Evolutionary conservation across 176 grass and related monocot species (phyloP).

Genomic region (Dactylis glomerata): DNA sequence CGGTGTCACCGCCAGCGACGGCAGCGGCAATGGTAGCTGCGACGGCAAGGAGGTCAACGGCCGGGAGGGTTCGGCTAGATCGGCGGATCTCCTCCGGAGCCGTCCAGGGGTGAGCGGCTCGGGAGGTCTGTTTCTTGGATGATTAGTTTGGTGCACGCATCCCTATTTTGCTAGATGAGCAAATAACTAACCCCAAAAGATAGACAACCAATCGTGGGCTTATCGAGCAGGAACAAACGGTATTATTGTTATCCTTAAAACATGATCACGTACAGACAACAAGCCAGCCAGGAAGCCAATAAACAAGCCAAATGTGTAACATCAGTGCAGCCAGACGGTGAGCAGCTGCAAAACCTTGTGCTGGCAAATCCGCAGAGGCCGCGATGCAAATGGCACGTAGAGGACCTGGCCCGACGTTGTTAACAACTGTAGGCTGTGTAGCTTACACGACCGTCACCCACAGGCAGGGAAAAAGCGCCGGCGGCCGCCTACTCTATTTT

Average conservation of each 20-base stretch:
- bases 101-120: too few relatives aligned
- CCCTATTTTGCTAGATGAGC: neutral
- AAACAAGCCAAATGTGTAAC: too few relatives aligned
- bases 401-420: neutral
- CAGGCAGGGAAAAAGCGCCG: neutral
- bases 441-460: neutral
- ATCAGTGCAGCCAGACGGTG: neutral
- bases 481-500: neutral
- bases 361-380: neutral
- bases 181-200: neutral
- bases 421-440: neutral
- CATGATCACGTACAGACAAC: neutral
- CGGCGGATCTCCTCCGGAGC: too few relatives aligned
- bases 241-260: neutral
- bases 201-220: neutral
- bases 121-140: too few relatives aligned
- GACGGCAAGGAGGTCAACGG: too few relatives aligned
- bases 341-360: constrained; percentile 3
- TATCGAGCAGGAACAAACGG: neutral
- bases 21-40: too few relatives aligned
- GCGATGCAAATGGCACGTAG: constrained; percentile 10
- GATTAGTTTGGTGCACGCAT: too few relatives aligned
- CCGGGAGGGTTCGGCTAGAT: too few relatives aligned
- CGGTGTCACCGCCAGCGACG: too few relatives aligned
- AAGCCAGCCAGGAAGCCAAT: too few relatives aligned